Evolutionary conservation across 2,329 filamentous ascomycete species (phyloP), one percentile per base, ranked within the genome.

Genomic region (Lojkania enalia): DNA sequence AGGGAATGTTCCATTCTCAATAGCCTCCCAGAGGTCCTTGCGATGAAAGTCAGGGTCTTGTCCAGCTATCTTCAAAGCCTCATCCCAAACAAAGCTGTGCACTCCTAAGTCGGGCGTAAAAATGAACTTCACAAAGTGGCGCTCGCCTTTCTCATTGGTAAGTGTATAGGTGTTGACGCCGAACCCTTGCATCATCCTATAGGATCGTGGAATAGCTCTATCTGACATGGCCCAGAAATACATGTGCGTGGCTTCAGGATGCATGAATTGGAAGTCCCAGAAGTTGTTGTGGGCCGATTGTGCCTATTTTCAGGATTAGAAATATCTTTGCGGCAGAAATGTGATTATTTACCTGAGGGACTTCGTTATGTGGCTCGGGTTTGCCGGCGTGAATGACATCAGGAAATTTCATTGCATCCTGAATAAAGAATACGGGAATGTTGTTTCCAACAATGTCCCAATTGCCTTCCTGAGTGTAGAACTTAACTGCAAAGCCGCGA

Each of bases 141-240:
- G 78, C 63, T 87, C 80, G 16, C 86, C 86, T 52, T 86, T 77
- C 18, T 77, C 79, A 48, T 90, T 90, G 49, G 77, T 74, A 2
- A 90, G 76, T 0, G 81, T 86, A 58, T 77, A 92, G 0, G 88
- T 91, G 69, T 92, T 90, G 55, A 92, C 88, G 42, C 88, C 87
- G 45, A 91, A 92, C 0, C 88, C 88, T 55, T 92, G 86, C 85
- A 92, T 90, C 86, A 90, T 90, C 18, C 88, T 83, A 70, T 78
- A 90, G 0, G 85, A 88, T 2, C 86, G 80, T 1, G 87, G 87
- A 44, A 89, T 89, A 0, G 77, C 77, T 20, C 86, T 79, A 63
- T 90, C 88, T 6, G 82, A 86, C 84, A 90, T 88, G 20, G 83
- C 74, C 87, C 87, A 91, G 76, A 88, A 82, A 55, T 81, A 86